Conservation (phyloP, 2,329 filamentous ascomycete genomes). For the Didymella keratinophila region DNA sequence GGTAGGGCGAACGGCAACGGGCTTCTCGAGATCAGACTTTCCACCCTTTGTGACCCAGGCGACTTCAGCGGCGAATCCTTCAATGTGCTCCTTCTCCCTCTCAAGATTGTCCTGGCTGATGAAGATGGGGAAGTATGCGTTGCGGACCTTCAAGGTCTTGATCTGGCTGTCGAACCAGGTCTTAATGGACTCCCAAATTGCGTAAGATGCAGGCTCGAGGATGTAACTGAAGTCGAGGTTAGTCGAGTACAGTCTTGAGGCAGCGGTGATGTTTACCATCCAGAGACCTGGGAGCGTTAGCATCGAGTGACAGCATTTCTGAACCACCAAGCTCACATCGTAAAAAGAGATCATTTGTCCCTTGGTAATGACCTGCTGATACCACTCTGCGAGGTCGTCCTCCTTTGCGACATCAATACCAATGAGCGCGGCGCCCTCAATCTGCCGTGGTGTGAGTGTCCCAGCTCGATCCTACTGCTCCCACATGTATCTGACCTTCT, state of each 20-base stretch:
- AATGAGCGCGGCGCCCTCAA: slow-evolving; percentile 72
- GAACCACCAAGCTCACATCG: slow-evolving; percentile 61
- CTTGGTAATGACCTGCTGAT: slow-evolving; percentile 96
- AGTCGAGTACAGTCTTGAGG: background rate
- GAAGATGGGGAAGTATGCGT: slow-evolving; percentile 94
- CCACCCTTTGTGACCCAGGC: slow-evolving; percentile 92
- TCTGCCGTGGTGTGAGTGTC: slow-evolving; percentile 38
- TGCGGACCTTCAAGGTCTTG: slow-evolving; percentile 89
- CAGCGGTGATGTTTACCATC: slow-evolving; percentile 26
- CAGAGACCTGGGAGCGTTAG: slow-evolving; percentile 27
- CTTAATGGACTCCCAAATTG: slow-evolving; percentile 73
- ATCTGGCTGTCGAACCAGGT: slow-evolving; percentile 70
- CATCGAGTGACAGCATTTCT: background rate
- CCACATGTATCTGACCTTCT: slow-evolving; percentile 42
- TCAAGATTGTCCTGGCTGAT: slow-evolving; percentile 83
- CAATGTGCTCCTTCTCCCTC: slow-evolving; percentile 92
- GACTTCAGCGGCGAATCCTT: slow-evolving; percentile 93
- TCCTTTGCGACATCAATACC: slow-evolving; percentile 88
- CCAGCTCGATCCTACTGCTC: too few species aligned
- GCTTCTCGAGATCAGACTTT: slow-evolving; percentile 88
- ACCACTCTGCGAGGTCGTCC: slow-evolving; percentile 92
- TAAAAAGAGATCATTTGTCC: slow-evolving; percentile 98
- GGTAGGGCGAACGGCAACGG: slow-evolving; percentile 73
- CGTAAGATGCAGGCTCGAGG: slow-evolving; percentile 70
- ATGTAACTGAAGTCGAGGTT: slow-evolving; percentile 68